Conservation (phyloP, 1,284 basidiomycete genomes). For the Limonomyces culmigenus region DNA sequence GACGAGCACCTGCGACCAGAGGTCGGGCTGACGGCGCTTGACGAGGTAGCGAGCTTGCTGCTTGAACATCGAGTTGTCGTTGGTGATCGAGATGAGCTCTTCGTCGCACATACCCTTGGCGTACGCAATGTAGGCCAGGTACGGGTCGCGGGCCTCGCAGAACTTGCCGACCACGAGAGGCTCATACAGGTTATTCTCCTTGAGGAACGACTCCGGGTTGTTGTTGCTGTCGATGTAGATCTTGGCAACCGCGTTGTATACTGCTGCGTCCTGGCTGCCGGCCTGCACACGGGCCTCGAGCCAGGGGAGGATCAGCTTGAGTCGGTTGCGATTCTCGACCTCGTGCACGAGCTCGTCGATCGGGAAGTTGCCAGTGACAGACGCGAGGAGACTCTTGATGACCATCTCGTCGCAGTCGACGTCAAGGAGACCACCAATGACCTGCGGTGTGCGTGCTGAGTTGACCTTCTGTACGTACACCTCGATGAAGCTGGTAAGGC, state of each 20-base stretch:
- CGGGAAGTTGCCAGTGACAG: slow-evolving; percentile 94
- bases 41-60: slow-evolving; percentile 98
- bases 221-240: slow-evolving; percentile 98
- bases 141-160: slow-evolving; percentile 97
- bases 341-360: slow-evolving; percentile 96
- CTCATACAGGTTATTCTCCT: slow-evolving; percentile 98
- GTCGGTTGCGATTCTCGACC: slow-evolving; percentile 89
- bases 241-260: slow-evolving; percentile 97
- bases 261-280: slow-evolving; percentile 82
- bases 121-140: slow-evolving; percentile 98
- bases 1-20: slow-evolving; percentile 92
- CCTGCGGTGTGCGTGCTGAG: slow-evolving; percentile 95
- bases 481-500: slow-evolving; percentile 94
- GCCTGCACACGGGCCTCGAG: slow-evolving; percentile 84
- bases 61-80: slow-evolving; percentile 99
- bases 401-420: slow-evolving; percentile 96
- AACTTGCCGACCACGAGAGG: slow-evolving; percentile 96
- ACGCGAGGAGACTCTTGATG: slow-evolving; percentile 87
- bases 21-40: slow-evolving; percentile 87
- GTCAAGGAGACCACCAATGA: slow-evolving; percentile 91
- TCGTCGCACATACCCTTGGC: slow-evolving; percentile 99
- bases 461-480: slow-evolving; percentile 99
- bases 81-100: slow-evolving; percentile 93
- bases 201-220: slow-evolving; percentile 94
- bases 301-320: slow-evolving; percentile 97